Evolutionary conservation across 148 eudicot genomes (phyloP), one percentile per base, ranked within the genome.

Genomic region (Linanthus parryae): DNA sequence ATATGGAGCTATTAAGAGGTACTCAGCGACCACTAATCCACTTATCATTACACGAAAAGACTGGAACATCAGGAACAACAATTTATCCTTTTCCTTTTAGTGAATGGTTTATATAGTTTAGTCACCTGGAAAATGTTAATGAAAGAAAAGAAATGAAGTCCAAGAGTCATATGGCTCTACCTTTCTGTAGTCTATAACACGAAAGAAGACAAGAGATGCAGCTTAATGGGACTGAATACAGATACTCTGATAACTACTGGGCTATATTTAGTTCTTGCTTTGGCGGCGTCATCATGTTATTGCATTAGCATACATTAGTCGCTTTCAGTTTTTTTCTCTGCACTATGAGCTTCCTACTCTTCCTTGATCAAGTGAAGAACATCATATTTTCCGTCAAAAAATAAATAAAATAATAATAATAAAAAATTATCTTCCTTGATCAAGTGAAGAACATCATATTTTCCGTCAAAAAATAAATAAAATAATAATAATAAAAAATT

Each of bases 1-100:
- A 35, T 80, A 86, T 62, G 95, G 95, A 59, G 82, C 80, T 52
- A 65, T 82, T 2, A 86, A 86, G 64, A 77, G 95, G 95, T 82
- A 72, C 10, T 31, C 17, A 4, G n/a, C n/a, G n/a, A n/a, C 27
- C 9, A 27, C n/a, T 48, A 19, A 14, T 16, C 5, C 2, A 26
- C 30, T 28, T 48, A 15, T 22, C 22, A 26, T 3, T 0, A 26
- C 23, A 13, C 35, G 17, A 28, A 3, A 9, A 16, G n/a, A 13
- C 17, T 28, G 3, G 34, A 27, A 8, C 5, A 5, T 0, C 34
- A 28, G n/a, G n/a, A n/a, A n/a, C n/a, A 34, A 27, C 34, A 19
- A 2, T 20, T 24, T 2, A 44, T 19, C 11, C 25, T 16, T 3
- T 20, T 44, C 17, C 6, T 13, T 14, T 3, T 14, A 46, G 2